phyloP scores from a whole-genome alignment of 768 basidiomycete species.

The Hericium rajendrae region DNA sequence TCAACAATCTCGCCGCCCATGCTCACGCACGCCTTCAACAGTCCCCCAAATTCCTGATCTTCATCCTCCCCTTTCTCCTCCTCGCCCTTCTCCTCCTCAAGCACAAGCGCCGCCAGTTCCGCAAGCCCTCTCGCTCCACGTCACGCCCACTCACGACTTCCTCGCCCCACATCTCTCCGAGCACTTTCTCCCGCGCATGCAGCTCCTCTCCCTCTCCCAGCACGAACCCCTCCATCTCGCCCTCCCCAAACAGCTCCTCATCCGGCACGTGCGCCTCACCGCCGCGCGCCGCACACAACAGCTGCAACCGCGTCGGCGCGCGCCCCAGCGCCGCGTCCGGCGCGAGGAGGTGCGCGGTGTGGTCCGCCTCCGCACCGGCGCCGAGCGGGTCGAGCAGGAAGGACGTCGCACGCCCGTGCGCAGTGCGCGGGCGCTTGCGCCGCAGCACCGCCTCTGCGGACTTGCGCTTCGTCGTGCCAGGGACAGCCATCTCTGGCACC shows the following conservation, averaged over 20 bases:
- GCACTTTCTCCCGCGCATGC: constrained; percentile 4
- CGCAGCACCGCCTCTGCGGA: constrained; percentile 11
- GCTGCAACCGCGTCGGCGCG: constrained; percentile 56
- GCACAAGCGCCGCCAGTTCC: constrained; percentile 12
- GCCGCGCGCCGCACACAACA: constrained; percentile 48
- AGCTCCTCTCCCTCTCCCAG: constrained; percentile 37
- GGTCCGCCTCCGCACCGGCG: not conserved
- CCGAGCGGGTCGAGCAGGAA: constrained; percentile 54
- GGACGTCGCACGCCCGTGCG: constrained; percentile 37
- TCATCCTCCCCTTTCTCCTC: constrained; percentile 33
- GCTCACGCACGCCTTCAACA: constrained; percentile 1
- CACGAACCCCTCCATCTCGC: constrained; percentile 56
- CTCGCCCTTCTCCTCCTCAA: constrained; percentile 8
- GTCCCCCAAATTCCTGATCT: constrained; percentile 46
- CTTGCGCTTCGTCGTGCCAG: not conserved
- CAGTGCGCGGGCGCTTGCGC: constrained; percentile 21
- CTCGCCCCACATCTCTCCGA: constrained; percentile 10
- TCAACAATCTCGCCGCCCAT: constrained; percentile 22
- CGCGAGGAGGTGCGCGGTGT: constrained; percentile 45
- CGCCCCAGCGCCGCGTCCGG: constrained; percentile 24
- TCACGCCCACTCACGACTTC: constrained; percentile 2
- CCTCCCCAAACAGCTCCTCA: constrained; percentile 62
- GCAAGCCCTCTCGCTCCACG: not conserved
- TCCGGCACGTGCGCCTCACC: constrained; percentile 48
- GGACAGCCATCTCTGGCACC: not conserved